Evolutionary conservation across 495 filamentous ascomycete genomes (phyloP).

Genomic region (Lichina pygmaea): DNA sequence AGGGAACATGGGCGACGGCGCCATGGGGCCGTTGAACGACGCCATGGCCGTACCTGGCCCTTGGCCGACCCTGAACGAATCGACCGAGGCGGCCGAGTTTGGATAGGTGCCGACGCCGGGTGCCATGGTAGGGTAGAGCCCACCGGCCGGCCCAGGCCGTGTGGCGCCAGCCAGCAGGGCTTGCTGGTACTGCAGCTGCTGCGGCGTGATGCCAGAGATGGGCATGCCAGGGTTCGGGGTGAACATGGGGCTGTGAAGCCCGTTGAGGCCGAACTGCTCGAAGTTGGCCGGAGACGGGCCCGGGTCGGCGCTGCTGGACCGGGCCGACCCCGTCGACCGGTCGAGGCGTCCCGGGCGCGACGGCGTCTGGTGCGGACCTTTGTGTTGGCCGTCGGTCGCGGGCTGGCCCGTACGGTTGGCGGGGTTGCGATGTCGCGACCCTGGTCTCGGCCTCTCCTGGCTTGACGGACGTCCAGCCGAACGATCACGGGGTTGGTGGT

Average conservation of each 20-base stretch:
- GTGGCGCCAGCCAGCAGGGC: slow-evolving; percentile 16
- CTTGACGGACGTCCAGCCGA: slow-evolving; percentile 14
- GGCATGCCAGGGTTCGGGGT: slow-evolving; percentile 15
- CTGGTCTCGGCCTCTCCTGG: slow-evolving; percentile 21
- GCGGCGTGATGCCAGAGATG: slow-evolving; percentile 12
- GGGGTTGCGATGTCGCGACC: slow-evolving; percentile 15
- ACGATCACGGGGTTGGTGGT: slow-evolving; percentile 12
- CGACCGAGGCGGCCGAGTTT: slow-evolving; percentile 14
- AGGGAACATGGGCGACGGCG: slow-evolving; percentile 2
- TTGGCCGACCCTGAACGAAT: slow-evolving; percentile 16
- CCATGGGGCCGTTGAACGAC: slow-evolving; percentile 17
- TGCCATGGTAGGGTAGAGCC: slow-evolving; percentile 12
- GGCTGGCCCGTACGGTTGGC: slow-evolving; percentile 15
- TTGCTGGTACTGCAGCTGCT: slow-evolving; percentile 21
- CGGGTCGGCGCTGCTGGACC: slow-evolving; percentile 18
- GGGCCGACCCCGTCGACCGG: slow-evolving; percentile 6
- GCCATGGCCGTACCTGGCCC: slow-evolving; percentile 10
- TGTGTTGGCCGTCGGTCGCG: slow-evolving; percentile 21
- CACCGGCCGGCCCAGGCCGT: slow-evolving; percentile 18
- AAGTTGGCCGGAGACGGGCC: slow-evolving; percentile 10
- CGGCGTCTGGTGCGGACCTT: slow-evolving; percentile 15
- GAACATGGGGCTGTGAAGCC: slow-evolving; percentile 12
- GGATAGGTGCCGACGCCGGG: slow-evolving; percentile 17
- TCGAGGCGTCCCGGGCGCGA: slow-evolving; percentile 9
- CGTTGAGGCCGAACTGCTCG: slow-evolving; percentile 16